Base-by-base conservation (phyloP, 2,329 filamentous ascomycete species). In the Thermoascus crustaceus region DNA sequence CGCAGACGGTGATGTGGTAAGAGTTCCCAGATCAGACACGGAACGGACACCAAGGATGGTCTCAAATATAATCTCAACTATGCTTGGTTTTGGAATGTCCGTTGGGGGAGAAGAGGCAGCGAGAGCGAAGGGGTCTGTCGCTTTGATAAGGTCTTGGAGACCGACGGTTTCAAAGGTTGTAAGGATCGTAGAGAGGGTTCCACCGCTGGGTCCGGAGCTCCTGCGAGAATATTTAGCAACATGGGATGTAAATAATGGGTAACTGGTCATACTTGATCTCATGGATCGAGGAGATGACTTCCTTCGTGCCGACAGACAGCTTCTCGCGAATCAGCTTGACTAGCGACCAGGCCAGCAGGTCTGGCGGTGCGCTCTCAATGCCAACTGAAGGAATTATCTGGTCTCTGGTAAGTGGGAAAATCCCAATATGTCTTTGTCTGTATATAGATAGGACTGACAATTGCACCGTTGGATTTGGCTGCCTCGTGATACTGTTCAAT, bases 101-200 rank as follows among this genome's bases (percentile, higher is more conserved):
- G 40, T 58, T 44, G 43, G 45, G 39, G 46, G 52, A 18, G 60
- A 50, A 29, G 66, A 63, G 19, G 66, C 66, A 29, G 64, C 69
- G 6, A 76, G 59, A 2, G 67, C 64, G 57, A 68, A 78, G 11
- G 71, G 73, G 30, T 66, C 60, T 53, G 66, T 61, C 19, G 64
- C 53, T 37, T 66, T 66, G 11, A 55, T 53, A 4, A 79, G 46
- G 20, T 75, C 60, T n/a, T 50, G 53, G 5, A 46, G 53, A 47
- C 58, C 70, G 66, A 45, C 63, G 46, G 39, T 68, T 30, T 58
- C 68, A 42, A 76, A 66, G 6, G 74, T 52, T 20, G 64, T 71
- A 9, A 95, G 57, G 3, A 78, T 64, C 0, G 85, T 87, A 21
- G 75, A 69, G 4, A 88, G 60, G 2, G 83, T 78, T 22, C 76